Conservation (phyloP, 2,329 filamentous ascomycete genomes). For the Stagonosporopsis chrysanthemi region DNA sequence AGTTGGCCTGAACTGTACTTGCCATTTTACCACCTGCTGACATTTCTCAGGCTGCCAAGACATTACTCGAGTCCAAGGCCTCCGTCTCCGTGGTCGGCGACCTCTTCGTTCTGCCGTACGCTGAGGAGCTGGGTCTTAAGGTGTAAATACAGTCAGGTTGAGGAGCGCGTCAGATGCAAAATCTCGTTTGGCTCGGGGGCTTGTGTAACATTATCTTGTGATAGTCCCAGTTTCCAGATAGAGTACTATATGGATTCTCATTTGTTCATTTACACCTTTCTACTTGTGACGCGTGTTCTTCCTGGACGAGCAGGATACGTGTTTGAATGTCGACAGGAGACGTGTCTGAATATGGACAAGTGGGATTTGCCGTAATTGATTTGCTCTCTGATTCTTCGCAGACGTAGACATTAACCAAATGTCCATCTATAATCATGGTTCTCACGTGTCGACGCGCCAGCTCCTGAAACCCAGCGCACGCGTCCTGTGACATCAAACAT, state of each 20-base stretch:
- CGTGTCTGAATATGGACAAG: not conserved
- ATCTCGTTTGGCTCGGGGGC: constrained; percentile 41
- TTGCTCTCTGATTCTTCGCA: not conserved
- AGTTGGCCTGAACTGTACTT: constrained; percentile 48
- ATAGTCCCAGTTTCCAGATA: constrained; percentile 52
- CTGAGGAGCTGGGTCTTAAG: constrained; percentile 90
- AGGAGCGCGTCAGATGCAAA: constrained; percentile 38
- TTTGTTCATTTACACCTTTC: too few species aligned
- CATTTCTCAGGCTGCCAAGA: constrained; percentile 76
- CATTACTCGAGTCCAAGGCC: constrained; percentile 86
- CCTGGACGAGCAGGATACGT: too few species aligned
- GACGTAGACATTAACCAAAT: too few species aligned
- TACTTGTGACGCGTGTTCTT: too few species aligned
- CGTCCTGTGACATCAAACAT: constrained; percentile 21
- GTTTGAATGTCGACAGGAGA: too few species aligned
- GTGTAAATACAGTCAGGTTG: constrained; percentile 71
- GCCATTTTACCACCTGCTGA: constrained; percentile 27
- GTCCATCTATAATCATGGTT: not conserved
- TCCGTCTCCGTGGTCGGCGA: constrained; percentile 91
- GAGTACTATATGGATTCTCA: constrained; percentile 46
- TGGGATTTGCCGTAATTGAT: not conserved
- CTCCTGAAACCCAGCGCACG: constrained; percentile 7
- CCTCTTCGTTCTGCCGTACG: constrained; percentile 87
- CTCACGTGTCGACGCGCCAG: constrained; percentile 33
- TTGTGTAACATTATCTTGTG: constrained; percentile 53